Conservation (phyloP, 345 rosid species). For the Passiflora organensis region DNA sequence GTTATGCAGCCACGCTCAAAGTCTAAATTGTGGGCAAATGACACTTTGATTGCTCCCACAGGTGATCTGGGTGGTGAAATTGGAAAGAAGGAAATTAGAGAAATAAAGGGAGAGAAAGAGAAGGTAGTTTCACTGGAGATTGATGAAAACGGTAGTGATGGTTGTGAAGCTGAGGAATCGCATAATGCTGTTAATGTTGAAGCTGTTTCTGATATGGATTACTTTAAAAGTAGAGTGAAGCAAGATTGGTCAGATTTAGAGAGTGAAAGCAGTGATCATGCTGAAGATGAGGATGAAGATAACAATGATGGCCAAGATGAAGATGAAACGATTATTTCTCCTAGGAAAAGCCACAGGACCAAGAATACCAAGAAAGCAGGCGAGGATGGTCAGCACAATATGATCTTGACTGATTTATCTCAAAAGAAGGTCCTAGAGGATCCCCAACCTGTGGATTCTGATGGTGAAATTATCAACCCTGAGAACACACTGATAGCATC, state of each 20-base stretch:
- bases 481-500: conserved; percentile 24
- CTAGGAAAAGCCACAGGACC: conserved; percentile 16
- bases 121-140: conserved; percentile 16
- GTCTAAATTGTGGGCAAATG: conserved; percentile 81
- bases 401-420: conserved; percentile 9
- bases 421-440: conserved; percentile 28
- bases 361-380: conserved; percentile 15
- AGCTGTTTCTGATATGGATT: conserved; percentile 72
- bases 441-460: conserved; percentile 26
- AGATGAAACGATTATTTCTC: conserved; percentile 17
- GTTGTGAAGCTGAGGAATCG: conserved; percentile 24
- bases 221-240: conserved; percentile 82
- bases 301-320: conserved; percentile 11
- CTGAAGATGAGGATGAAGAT: conserved; percentile 9
- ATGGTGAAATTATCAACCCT: conserved; percentile 34
- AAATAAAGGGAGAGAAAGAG: conserved; percentile 26
- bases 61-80: conserved; percentile 21
- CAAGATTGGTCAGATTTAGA: conserved; percentile 72
- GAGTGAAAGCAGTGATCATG: conserved; percentile 34
- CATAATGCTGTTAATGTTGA: conserved; percentile 35
- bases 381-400: conserved; percentile 15
- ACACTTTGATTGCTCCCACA: conserved; percentile 34
- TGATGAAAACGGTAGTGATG: conserved; percentile 25
- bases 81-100: conserved; percentile 17
- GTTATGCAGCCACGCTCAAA: conserved; percentile 69